Base-by-base conservation (phyloP, 768 basidiomycete species). In the Auriscalpium vulgare region DNA sequence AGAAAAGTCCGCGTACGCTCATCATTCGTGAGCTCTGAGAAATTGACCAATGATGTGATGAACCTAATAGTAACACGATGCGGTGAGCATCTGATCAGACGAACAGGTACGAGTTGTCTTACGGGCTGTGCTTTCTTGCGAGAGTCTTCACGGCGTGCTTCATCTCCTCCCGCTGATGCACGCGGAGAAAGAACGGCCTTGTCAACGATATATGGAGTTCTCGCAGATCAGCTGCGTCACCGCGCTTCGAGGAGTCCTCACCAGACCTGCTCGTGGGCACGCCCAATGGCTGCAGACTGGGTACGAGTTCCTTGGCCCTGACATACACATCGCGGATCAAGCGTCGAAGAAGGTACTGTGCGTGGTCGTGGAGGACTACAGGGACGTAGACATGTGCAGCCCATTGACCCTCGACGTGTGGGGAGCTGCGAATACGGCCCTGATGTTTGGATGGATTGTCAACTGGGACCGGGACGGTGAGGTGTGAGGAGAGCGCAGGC, bases 321-420 rank as follows among this genome's bases (percentile, higher is more conserved):
- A 57, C 50, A 16, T 83, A 59, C 1, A 78, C 77, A 16, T 76
- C 73, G 55, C 73, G 66, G 23, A 88, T 59, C 11, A 83, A 59
- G 23, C 70, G 68, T 58, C 73, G 70, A 47, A 91, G 69, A 13
- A 71, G 60, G 17, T 79, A 75, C 36, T 63, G 67, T 40, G 35
- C 52, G 8, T 19, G 10, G 38, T 66, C 72, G 49, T 72, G 68
- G 34, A 87, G 61, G 53, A 66, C 60, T 65, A 95, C 64, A 0
- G 85, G 80, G 10, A 91, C 74, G 66, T 87, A 95, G 53, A 94
- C 77, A 71, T 95, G 82, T 4, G 87, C 76, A 1, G 85, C 83
- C 66, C 82, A 95, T 65, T 95, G 92, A 0, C 95, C 95, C 11
- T 91, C 87, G 4, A 92, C 83, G 65, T 91, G 90, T 2, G 91